A percentile compares a stretch with the other conserved stretches of the same genome.
Conservation (phyloP, 75 land plant genomes). For the Pinus tabuliformis region DNA sequence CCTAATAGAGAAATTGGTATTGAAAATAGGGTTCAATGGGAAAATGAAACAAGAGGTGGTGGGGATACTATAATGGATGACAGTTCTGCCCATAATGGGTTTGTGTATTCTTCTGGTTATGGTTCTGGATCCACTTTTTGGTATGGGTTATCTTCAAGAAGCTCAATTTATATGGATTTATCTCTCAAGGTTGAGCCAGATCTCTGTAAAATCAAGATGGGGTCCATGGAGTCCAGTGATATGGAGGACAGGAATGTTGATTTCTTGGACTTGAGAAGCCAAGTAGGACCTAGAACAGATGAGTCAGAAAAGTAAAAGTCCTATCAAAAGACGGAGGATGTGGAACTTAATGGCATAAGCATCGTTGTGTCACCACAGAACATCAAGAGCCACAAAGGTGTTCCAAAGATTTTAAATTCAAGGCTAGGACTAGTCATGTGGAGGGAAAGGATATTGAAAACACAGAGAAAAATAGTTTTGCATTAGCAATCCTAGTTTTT, state of each 20-base stretch:
- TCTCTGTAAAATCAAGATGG: conserved; percentile 6
- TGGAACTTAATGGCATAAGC: background rate
- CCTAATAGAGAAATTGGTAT: background rate
- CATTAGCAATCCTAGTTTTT: background rate
- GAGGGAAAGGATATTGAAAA: background rate
- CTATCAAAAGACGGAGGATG: background rate
- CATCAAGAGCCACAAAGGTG: background rate
- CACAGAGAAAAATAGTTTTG: background rate
- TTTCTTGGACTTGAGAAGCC: conserved; percentile 5
- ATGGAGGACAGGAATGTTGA: background rate
- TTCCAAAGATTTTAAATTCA: background rate
- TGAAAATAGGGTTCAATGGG: conserved; percentile 5
- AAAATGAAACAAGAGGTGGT: background rate
- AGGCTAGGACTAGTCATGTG: background rate
- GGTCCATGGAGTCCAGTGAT: background rate
- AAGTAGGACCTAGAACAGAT: background rate
- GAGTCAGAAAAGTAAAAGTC: background rate
- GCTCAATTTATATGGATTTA: background rate
- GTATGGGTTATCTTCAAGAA: conserved; percentile 3
- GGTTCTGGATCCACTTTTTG: background rate
- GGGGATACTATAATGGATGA: background rate
- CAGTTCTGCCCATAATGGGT: background rate
- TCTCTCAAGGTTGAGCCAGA: background rate
- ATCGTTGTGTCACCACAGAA: background rate
- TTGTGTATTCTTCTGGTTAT: background rate